Base-by-base conservation (phyloP, 148 eudicot species). In the Silene uniflora region DNA sequence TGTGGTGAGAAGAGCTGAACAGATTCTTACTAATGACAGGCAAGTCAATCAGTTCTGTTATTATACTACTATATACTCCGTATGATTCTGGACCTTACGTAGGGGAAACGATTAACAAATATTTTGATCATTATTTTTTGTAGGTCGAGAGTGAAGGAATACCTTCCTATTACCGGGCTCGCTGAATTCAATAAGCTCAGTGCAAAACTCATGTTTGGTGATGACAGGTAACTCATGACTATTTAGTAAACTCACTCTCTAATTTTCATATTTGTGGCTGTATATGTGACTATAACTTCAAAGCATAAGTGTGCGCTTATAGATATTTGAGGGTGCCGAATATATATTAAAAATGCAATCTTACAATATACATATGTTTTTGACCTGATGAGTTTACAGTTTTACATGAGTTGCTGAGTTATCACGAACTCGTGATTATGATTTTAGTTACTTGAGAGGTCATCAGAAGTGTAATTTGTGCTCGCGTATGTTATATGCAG, bases 161-260 rank as follows among this genome's bases (percentile, higher is more conserved):
- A 95, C 83, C 96, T 95, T 63, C 99, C 97, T 10, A 92, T 95
- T 77, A 92, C 88, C 65, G 98, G 97, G 67, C 88, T 95, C 77
- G 91, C 92, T 61, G 94, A 92, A 76, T 95, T 95, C 84, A 95
- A 90, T 78, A 95, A 95, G 83, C 75, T 90, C 84, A 95, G 99
- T 79, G 99, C 99, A 21, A 90, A 89, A 84, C 90, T 95, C 73
- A 92, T 95, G 85, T 83, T 95, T 81, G 99, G 99, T 67, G 88
- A 88, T 80, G 91, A 89, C 87, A 88, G 99, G 99, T 95, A 83
- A 59, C 56, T 35, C 39, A 14, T 32, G 35, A 32, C 35, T 32
- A 32, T 32, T 32, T 32, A 32, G 35, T 32, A 32, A 32, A 32
- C 35, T 32, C 35, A 32, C 35, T 14, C 59, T 21, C 19, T 19